These are phyloP conservation scores for Eleusine indica DNA, from an alignment of 176 grass and related monocot species.

Conservation along the genomic window DNA sequence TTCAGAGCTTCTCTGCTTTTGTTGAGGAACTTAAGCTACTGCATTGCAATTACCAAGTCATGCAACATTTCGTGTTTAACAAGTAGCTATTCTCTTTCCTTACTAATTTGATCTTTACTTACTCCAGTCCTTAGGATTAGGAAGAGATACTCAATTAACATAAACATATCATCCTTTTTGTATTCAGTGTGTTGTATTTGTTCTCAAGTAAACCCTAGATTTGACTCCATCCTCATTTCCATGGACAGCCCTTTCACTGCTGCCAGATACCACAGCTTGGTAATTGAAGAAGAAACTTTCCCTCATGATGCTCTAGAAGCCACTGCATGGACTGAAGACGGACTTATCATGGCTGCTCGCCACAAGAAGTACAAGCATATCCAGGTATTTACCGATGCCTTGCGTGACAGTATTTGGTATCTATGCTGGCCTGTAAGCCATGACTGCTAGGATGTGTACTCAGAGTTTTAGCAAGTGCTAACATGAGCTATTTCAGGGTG, in stretches of 20 bases:
- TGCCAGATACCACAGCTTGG: constrained; percentile 91
- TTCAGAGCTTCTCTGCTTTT: not conserved
- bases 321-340: constrained; percentile 91
- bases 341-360: constrained; percentile 84
- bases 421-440: not conserved
- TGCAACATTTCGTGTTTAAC: not conserved
- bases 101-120: not conserved
- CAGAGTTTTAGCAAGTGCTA: not conserved
- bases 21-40: not conserved
- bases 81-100: not conserved
- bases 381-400: constrained; percentile 47
- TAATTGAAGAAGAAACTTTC: constrained; percentile 89
- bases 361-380: constrained; percentile 88
- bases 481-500: constrained; percentile 59
- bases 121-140: not conserved
- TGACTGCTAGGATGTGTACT: not conserved
- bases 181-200: not conserved
- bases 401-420: not conserved
- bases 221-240: constrained; percentile 20
- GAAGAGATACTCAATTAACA: not conserved
- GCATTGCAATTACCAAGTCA: not conserved
- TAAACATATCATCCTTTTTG: not conserved
- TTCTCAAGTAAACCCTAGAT: not conserved
- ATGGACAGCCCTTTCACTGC: constrained; percentile 81
- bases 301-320: constrained; percentile 73